Conservation (phyloP, 1,284 basidiomycete genomes). For the Leccinum fuscescens region DNA sequence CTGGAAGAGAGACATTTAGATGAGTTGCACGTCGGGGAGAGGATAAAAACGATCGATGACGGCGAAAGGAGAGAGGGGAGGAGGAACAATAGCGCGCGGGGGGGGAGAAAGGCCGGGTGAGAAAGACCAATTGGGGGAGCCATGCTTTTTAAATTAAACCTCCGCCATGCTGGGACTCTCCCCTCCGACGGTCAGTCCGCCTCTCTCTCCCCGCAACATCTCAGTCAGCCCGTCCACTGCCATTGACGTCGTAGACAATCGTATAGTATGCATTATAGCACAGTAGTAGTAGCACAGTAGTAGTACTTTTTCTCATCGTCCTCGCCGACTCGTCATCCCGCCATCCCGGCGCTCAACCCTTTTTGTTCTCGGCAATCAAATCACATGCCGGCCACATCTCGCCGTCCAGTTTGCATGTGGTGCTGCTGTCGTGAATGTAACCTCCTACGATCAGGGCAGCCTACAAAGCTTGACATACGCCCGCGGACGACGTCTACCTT, state of each 20-base stretch:
- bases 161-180: constrained; percentile 19
- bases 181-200: neutral
- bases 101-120: constrained; percentile 27
- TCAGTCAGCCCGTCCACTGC: neutral
- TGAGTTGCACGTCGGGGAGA: neutral
- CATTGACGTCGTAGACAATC: neutral
- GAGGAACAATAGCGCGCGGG: constrained; percentile 21
- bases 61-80: neutral
- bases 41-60: constrained; percentile 12
- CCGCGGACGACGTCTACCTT: constrained; percentile 2
- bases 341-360: constrained; percentile 5
- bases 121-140: constrained; percentile 24
- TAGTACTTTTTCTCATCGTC: neutral
- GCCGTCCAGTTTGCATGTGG: neutral
- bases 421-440: neutral
- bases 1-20: constrained; percentile 30
- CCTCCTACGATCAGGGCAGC: constrained; percentile 3
- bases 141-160: constrained; percentile 30
- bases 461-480: neutral
- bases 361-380: constrained; percentile 3
- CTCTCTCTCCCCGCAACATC: neutral
- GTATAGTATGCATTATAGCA: neutral
- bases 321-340: neutral
- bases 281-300: neutral
- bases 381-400: neutral